Percentiles rank a stretch among this genome's conserved stretches.
Conservation (phyloP, 2,329 filamentous ascomycete species). For the Ophiocordyceps camponoti-rufipedis region DNA sequence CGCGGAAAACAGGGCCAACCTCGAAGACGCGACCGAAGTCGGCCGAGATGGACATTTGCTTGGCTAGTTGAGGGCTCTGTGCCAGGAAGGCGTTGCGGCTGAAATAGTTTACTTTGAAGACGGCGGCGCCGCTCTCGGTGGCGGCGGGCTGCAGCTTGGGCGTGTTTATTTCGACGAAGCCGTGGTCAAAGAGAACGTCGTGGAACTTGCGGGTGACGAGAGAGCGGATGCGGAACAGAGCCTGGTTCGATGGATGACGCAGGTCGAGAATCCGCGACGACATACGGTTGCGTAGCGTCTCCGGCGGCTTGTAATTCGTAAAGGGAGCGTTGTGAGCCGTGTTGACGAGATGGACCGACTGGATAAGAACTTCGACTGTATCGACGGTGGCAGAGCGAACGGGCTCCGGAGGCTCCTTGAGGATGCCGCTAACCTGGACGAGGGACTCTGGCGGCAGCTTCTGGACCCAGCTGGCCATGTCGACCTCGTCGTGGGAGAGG, state of each 20-base stretch:
- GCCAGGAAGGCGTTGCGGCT: conserved; percentile 72
- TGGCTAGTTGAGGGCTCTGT: conserved; percentile 79
- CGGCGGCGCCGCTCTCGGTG: conserved; percentile 78
- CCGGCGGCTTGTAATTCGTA: conserved; percentile 43
- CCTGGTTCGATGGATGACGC: conserved; percentile 70
- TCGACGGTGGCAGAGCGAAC: conserved; percentile 62
- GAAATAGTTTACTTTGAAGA: conserved; percentile 89
- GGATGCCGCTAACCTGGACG: conserved; percentile 53
- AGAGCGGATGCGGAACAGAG: conserved; percentile 74
- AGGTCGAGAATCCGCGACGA: conserved; percentile 69
- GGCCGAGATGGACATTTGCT: conserved; percentile 81
- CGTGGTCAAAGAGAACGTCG: conserved; percentile 49
- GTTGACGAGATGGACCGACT: conserved; percentile 32
- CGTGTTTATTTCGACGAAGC: conserved; percentile 86
- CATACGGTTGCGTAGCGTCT: conserved; percentile 49
- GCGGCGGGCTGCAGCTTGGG: conserved; percentile 82
- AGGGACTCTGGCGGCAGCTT: conserved; percentile 64
- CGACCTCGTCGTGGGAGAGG: conserved; percentile 33
- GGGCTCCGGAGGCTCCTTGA: conserved; percentile 56
- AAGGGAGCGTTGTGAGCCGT: conserved; percentile 28
- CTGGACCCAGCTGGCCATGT: conserved; percentile 78
- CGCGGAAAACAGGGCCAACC: conserved; percentile 54
- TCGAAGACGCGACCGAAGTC: conserved; percentile 86
- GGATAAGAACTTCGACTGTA: conserved; percentile 56
- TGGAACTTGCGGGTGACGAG: conserved; percentile 69